Conservation (phyloP, 139 green algal genomes). For the Spirogloea muscicola region DNA sequence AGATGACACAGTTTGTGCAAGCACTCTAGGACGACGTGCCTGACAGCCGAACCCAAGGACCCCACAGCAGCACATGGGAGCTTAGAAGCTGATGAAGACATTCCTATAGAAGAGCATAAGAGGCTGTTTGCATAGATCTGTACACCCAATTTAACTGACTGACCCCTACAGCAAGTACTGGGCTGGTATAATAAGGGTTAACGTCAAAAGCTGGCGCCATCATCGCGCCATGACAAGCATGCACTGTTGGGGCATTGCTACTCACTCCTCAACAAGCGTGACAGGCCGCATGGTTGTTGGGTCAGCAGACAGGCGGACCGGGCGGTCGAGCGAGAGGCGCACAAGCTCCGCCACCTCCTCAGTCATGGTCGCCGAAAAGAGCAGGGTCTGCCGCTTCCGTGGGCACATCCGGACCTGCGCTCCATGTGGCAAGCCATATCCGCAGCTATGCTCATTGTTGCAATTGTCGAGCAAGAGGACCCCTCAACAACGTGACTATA, state of each 20-base stretch:
- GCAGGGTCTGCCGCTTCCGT: conserved; percentile 86
- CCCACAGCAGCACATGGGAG: neutral
- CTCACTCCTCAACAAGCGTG: conserved; percentile 75
- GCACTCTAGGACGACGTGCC: too few relatives aligned
- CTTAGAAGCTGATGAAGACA: too few relatives aligned
- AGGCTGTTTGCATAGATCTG: neutral
- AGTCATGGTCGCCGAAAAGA: conserved; percentile 73
- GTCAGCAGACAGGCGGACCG: conserved; percentile 88
- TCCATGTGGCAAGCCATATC: too few relatives aligned
- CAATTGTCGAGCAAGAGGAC: too few relatives aligned
- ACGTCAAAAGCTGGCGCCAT: too few relatives aligned
- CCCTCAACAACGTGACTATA: too few relatives aligned
- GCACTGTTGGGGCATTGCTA: neutral
- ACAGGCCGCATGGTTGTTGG: conserved; percentile 58
- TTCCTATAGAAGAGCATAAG: neutral
- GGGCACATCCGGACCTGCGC: conserved; percentile 61
- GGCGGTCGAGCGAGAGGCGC: conserved; percentile 39
- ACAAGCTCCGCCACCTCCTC: conserved; percentile 39
- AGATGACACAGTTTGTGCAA: neutral
- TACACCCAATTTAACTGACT: too few relatives aligned
- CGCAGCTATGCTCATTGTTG: too few relatives aligned
- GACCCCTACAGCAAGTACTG: too few relatives aligned
- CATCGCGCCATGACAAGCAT: too few relatives aligned
- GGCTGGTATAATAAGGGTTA: too few relatives aligned
- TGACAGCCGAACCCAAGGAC: neutral